Evolutionary conservation across 2,329 filamentous ascomycete species (phyloP).

Genomic region (Fusarium vanettenii): DNA sequence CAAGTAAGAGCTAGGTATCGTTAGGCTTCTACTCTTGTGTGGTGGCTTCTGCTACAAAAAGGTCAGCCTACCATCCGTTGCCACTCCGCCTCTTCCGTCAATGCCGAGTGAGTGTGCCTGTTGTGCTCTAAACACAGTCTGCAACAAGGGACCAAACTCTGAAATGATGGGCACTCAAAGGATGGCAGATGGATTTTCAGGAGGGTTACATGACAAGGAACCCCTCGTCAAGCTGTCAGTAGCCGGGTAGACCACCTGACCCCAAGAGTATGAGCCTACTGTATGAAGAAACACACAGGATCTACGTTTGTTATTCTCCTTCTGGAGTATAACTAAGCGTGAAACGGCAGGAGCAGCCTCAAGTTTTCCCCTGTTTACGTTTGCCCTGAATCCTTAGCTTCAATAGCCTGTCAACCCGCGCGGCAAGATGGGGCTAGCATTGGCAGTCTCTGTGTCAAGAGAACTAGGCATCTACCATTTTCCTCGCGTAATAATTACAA

Average conservation of each 20-base stretch:
- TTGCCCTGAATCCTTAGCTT: neutral
- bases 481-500: neutral
- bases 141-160: neutral
- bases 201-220: neutral
- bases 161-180: neutral
- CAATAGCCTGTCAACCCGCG: neutral
- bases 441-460: neutral
- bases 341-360: neutral
- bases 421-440: neutral
- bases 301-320: neutral
- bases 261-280: neutral
- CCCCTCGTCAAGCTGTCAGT: neutral
- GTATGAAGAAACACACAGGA: neutral
- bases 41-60: neutral
- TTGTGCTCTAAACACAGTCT: neutral
- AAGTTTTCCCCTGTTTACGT: neutral
- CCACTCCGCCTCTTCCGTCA: neutral
- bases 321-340: neutral
- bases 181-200: neutral
- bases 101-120: neutral
- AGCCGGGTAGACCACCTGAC: neutral
- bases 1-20: neutral
- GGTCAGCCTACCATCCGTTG: neutral
- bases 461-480: neutral
- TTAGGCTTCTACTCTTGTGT: neutral